These are phyloP conservation scores for Entomortierella beljakovae DNA, from an alignment of 192 early-diverging fungal species.

Conservation along the genomic window DNA sequence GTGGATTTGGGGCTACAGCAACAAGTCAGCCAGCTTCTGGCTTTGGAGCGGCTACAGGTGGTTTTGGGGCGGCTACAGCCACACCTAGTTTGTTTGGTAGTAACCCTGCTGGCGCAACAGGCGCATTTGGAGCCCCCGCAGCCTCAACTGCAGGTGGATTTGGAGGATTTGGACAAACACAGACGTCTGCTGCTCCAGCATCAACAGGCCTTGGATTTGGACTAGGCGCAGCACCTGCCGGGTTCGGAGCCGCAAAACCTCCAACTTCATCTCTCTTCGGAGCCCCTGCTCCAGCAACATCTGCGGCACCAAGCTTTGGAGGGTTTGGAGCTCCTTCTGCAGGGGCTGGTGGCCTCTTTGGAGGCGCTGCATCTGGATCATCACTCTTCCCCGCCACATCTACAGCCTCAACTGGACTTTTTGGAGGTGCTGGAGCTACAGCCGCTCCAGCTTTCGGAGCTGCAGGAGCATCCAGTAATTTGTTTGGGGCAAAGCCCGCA, in stretches of 20 bases:
- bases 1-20: constrained; percentile 54
- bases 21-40: constrained; percentile 56
- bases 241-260: constrained; percentile 45
- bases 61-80: constrained; percentile 57
- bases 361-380: constrained; percentile 25
- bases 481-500: constrained; percentile 42
- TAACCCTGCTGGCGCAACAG: constrained; percentile 16
- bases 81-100: constrained; percentile 57
- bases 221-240: constrained; percentile 8
- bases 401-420: constrained; percentile 21
- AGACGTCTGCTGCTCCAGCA: constrained; percentile 31
- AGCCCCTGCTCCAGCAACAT: constrained; percentile 25
- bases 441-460: constrained; percentile 39
- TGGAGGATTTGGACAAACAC: constrained; percentile 61
- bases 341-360: constrained; percentile 55
- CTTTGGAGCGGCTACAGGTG: constrained; percentile 49
- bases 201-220: constrained; percentile 50
- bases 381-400: constrained; percentile 42
- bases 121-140: constrained; percentile 51
- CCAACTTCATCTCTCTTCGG: constrained; percentile 54
- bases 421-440: constrained; percentile 47
- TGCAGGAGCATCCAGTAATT: constrained; percentile 9
- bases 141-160: constrained; percentile 48
- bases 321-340: constrained; percentile 41
- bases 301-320: constrained; percentile 40